Percentiles rank a stretch among this genome's conserved stretches.
phyloP scores from a whole-genome alignment of 495 filamentous ascomycete species.

The Talaromyces adpressus region DNA sequence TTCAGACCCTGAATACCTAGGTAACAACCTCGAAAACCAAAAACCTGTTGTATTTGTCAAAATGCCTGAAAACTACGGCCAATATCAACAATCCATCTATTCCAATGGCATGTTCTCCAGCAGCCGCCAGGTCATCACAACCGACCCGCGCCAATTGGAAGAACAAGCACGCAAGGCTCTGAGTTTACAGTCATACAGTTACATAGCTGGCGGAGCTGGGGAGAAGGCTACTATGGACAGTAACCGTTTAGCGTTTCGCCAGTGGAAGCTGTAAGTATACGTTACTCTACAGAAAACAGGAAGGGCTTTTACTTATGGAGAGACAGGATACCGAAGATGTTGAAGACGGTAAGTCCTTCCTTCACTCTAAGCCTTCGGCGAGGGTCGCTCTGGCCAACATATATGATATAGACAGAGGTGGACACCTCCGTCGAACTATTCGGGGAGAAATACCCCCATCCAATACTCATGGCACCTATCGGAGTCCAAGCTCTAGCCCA shows the following conservation, averaged over 20 bases:
- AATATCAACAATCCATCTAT: constrained; percentile 44
- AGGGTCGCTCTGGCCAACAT: neutral
- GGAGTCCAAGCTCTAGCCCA: constrained; percentile 55
- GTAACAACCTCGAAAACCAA: no score
- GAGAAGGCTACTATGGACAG: constrained; percentile 59
- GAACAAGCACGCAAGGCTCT: constrained; percentile 46
- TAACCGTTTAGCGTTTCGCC: constrained; percentile 56
- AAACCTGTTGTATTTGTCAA: neutral
- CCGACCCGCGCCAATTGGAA: constrained; percentile 53
- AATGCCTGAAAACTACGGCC: constrained; percentile 36
- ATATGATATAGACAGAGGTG: constrained; percentile 25
- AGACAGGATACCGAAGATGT: constrained; percentile 33
- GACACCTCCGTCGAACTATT: constrained; percentile 51
- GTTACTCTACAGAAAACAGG: neutral
- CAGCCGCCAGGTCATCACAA: constrained; percentile 46
- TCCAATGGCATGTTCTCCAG: constrained; percentile 40
- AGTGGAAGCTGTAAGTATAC: constrained; percentile 50
- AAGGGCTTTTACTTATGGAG: neutral
- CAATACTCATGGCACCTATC: constrained; percentile 52
- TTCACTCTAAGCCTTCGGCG: no score
- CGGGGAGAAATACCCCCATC: constrained; percentile 42
- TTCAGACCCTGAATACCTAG: no score
- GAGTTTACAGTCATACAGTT: constrained; percentile 45
- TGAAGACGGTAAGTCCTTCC: constrained; percentile 20
- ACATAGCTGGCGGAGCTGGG: constrained; percentile 58